A percentile compares a stretch with the other conserved stretches of the same genome.
Conservation (phyloP, 345 rosid species). For the Melaleuca quinquenervia region DNA sequence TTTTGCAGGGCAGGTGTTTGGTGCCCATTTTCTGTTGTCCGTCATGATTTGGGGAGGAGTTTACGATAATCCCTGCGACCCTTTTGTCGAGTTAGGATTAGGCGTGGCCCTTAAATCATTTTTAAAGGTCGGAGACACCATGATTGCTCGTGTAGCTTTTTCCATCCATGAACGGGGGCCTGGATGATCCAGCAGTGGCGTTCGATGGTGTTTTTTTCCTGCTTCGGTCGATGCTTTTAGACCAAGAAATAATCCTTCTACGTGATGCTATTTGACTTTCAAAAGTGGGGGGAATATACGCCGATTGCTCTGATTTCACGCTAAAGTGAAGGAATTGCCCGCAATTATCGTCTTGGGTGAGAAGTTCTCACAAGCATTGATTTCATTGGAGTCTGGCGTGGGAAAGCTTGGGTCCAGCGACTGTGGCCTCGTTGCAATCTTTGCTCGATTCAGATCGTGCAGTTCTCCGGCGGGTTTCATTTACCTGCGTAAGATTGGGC, state of each 20-base stretch:
- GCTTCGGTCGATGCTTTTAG: neutral
- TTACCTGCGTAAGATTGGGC: rapidly evolving
- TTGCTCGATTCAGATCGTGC: neutral
- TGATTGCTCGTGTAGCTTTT: neutral
- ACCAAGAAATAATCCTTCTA: neutral
- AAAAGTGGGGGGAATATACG: neutral
- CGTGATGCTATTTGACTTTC: neutral
- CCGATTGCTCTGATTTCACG: neutral
- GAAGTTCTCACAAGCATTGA: neutral
- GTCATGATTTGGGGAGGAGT: neutral
- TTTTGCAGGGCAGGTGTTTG: neutral
- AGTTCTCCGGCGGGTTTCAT: neutral
- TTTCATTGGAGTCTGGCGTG: neutral
- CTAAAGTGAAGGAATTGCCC: neutral
- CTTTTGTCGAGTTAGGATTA: neutral
- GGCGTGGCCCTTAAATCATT: neutral
- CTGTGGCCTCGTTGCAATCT: neutral
- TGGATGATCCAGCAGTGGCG: neutral
- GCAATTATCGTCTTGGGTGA: neutral
- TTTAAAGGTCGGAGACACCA: neutral
- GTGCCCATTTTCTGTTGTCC: neutral
- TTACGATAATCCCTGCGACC: neutral
- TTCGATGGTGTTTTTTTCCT: neutral
- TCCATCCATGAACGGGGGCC: neutral
- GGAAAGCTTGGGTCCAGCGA: neutral